Base-by-base conservation (phyloP, 176 grass and related monocot genomes). In the Typha latifolia region DNA sequence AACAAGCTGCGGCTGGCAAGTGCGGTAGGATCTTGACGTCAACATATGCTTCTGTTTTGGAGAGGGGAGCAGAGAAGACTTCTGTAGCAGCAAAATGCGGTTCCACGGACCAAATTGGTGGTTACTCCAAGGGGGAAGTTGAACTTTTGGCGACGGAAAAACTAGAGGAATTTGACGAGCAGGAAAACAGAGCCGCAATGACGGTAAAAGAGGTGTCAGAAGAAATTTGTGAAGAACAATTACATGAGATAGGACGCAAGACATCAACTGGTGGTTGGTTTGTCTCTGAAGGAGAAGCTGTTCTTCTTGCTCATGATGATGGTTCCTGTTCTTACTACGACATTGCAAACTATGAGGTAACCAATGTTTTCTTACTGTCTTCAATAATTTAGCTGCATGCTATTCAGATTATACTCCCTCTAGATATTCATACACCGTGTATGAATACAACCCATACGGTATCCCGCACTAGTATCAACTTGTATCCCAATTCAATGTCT, bases 291-390 rank as follows among this genome's bases (percentile, higher is more conserved):
- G 87, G 91, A 66, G 82, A 90, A 72, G 81, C 84, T n/a, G 82
- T 99, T 69, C 94, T 99, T 80, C 88, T 99, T 57, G 82, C 94
- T 67, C 85, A 90, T 57, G 77, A 75, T 51, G 94, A 97, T 77
- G 94, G 94, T 8, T 86, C 83, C 62, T 99, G 94, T 65, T 99
- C 86, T 37, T 99, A 99, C 63, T 93, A 99, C 74, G 94, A 99
- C 62, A 99, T 99, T 70, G 78, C 84, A 50, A 99, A 99, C 62
- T 79, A 63, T 48, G 94, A 99, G 89, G 89, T 93, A 92, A 49
- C 75, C 78, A 12, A 67, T 80, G 67, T 24, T 48, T 56, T 76
- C 47, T 15, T 67, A 49, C 3, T 22, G 48, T 62, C 37, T 43
- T 59, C 15, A 21, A 59, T 14, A 59, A 21, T 59, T 6, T 2